Conservation (phyloP, 2,329 filamentous ascomycete species). For the Pseudopyricularia cyperi region DNA sequence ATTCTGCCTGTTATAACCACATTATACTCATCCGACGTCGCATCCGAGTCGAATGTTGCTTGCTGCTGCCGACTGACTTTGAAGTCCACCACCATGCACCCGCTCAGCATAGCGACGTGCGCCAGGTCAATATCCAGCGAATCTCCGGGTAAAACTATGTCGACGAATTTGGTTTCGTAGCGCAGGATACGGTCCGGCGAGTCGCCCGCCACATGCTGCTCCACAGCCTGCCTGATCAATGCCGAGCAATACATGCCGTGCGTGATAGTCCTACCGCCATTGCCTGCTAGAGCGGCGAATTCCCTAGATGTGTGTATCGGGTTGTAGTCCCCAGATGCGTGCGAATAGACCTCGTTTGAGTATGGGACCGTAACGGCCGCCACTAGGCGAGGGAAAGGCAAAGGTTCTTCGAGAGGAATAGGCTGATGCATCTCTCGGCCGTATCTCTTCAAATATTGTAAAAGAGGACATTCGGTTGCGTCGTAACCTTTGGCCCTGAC, state of each 20-base stretch:
- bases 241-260: slow-evolving; percentile 26
- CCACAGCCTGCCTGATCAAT: slow-evolving; percentile 14
- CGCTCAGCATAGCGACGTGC: not conserved
- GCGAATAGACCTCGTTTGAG: slow-evolving; percentile 24
- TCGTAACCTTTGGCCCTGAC: too few relatives aligned
- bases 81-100: not conserved
- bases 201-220: not conserved
- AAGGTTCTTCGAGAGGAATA: not conserved
- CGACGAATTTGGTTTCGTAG: slow-evolving; percentile 17
- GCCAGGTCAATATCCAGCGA: slow-evolving; percentile 13
- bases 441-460: not conserved
- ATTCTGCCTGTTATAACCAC: not conserved
- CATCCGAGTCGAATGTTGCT: too few relatives aligned
- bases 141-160: slow-evolving; percentile 22
- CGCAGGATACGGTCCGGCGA: slow-evolving; percentile 12
- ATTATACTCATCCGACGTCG: too few relatives aligned
- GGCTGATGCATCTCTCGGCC: not conserved
- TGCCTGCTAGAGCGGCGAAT: slow-evolving; percentile 19
- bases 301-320: slow-evolving; percentile 23
- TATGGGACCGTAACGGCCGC: not conserved
- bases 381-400: not conserved
- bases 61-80: not conserved
- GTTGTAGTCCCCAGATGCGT: slow-evolving; percentile 23
- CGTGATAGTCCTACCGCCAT: slow-evolving; percentile 19
- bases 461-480: not conserved